A percentile compares a stretch with the other conserved stretches of the same genome.
phyloP scores from a whole-genome alignment of 768 basidiomycete species.

The Suillus ampliporus region DNA sequence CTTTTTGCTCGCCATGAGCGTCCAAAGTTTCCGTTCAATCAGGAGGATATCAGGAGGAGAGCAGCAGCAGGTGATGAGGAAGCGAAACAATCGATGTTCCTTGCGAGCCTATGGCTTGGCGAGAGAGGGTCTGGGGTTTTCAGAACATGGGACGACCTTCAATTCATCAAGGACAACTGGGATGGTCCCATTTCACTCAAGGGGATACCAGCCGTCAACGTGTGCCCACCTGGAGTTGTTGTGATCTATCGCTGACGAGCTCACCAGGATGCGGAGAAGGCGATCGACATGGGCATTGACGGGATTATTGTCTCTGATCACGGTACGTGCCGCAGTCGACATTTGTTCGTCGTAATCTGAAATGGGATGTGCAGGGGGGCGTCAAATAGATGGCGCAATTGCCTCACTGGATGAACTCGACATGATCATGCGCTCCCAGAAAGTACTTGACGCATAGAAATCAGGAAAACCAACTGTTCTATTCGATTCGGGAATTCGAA shows the following conservation, averaged over 20 bases:
- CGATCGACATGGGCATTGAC: constrained; percentile 65
- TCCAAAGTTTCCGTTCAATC: constrained; percentile 42
- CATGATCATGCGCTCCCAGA: constrained; percentile 65
- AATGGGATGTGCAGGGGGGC: constrained; percentile 53
- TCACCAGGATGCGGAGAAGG: constrained; percentile 54
- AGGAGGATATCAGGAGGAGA: constrained; percentile 30
- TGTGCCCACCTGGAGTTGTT: constrained; percentile 1
- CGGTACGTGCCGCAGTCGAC: constrained; percentile 45
- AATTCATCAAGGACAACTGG: constrained; percentile 51
- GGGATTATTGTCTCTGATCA: constrained; percentile 86
- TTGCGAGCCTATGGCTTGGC: constrained; percentile 45
- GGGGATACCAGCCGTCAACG: constrained; percentile 42
- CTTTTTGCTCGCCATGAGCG: constrained; percentile 35
- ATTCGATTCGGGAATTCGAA: constrained; percentile 67
- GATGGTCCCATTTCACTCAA: constrained; percentile 55
- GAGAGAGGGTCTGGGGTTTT: constrained; percentile 47
- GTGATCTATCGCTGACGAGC: background rate
- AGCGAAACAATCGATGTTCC: constrained; percentile 29
- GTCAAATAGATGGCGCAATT: constrained; percentile 81
- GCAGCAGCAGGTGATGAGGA: constrained; percentile 38
- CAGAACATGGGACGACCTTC: constrained; percentile 52
- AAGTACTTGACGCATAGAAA: constrained; percentile 59
- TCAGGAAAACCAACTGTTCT: constrained; percentile 69
- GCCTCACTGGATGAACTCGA: constrained; percentile 75
- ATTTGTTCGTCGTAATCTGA: background rate